Evolutionary conservation across 1,284 basidiomycete genomes (phyloP).

Genomic region (Naganishia sp.): DNA sequence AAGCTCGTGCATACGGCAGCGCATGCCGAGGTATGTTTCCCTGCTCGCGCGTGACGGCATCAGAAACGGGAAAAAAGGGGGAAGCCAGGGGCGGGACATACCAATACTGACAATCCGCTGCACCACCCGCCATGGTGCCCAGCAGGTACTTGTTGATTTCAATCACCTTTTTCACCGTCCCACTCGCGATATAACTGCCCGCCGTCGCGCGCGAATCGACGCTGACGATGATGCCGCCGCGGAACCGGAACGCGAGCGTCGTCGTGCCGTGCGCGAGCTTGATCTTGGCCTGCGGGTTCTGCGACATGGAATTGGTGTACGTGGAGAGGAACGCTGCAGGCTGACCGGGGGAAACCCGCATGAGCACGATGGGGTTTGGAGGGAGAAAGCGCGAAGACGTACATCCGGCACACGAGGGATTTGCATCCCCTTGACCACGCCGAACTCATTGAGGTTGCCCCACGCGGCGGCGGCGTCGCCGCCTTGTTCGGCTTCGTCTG

Average conservation of each 20-base stretch:
- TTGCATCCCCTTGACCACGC: conserved; percentile 48
- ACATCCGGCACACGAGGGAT: conserved; percentile 52
- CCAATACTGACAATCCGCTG: conserved; percentile 63
- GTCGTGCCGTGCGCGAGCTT: conserved; percentile 99
- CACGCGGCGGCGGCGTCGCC: conserved; percentile 58
- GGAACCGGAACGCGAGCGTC: conserved; percentile 94
- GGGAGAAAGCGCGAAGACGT: conserved; percentile 34
- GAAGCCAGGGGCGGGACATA: conserved; percentile 34
- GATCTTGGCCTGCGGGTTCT: conserved; percentile 86
- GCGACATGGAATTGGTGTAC: conserved; percentile 87
- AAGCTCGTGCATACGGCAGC: conserved; percentile 95
- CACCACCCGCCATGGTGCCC: conserved; percentile 99
- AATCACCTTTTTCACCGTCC: conserved; percentile 98
- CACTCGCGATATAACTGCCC: conserved; percentile 92
- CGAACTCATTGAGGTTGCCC: conserved; percentile 56
- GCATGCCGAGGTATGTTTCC: conserved; percentile 98
- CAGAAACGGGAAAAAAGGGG: not conserved
- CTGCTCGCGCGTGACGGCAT: conserved; percentile 47
- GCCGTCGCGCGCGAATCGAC: conserved; percentile 98
- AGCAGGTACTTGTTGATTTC: conserved; percentile 99
- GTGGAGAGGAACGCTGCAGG: conserved; percentile 83
- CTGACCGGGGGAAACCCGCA: conserved; percentile 55
- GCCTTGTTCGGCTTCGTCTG: conserved; percentile 8
- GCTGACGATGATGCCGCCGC: conserved; percentile 95
- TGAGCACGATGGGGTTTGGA: not conserved